phyloP scores from a whole-genome alignment of 805 yeast genomes.

The Clavispora carvajalis region DNA sequence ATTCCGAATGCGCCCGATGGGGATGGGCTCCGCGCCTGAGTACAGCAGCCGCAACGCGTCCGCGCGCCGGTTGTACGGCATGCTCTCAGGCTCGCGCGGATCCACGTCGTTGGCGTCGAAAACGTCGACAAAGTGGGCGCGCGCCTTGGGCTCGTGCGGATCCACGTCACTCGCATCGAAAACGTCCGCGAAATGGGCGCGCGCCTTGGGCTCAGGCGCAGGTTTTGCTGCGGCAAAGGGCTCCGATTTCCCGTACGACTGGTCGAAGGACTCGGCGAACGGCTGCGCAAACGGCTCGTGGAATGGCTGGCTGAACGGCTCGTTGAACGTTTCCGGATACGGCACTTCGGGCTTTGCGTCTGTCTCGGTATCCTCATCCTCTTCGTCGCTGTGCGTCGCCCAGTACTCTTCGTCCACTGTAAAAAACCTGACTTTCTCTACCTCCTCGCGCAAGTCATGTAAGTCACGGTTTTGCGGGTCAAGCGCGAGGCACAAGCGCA shows the following conservation, averaged over 20 bases:
- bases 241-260: neutral
- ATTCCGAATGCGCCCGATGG: slow-evolving; percentile 34
- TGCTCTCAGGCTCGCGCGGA: slow-evolving; percentile 17
- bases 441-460: slow-evolving; percentile 51
- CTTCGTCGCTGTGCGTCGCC: slow-evolving; percentile 42
- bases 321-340: neutral
- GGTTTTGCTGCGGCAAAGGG: neutral
- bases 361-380: slow-evolving; percentile 31
- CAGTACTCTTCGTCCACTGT: slow-evolving; percentile 71
- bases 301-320: too few species aligned
- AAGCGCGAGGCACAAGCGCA: slow-evolving; percentile 70
- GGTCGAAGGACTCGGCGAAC: neutral
- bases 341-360: slow-evolving; percentile 16
- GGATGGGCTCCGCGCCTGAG: slow-evolving; percentile 37
- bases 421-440: slow-evolving; percentile 56
- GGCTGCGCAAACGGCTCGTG: neutral
- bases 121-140: neutral
- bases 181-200: neutral
- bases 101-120: slow-evolving; percentile 33
- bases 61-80: slow-evolving; percentile 37
- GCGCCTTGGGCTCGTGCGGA: neutral
- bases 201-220: neutral
- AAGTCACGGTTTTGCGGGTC: slow-evolving; percentile 85
- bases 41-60: slow-evolving; percentile 37
- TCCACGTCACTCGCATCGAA: slow-evolving; percentile 33